Evolutionary conservation across 345 rosid species (phyloP).

Genomic region (Aquilaria malaccensis): DNA sequence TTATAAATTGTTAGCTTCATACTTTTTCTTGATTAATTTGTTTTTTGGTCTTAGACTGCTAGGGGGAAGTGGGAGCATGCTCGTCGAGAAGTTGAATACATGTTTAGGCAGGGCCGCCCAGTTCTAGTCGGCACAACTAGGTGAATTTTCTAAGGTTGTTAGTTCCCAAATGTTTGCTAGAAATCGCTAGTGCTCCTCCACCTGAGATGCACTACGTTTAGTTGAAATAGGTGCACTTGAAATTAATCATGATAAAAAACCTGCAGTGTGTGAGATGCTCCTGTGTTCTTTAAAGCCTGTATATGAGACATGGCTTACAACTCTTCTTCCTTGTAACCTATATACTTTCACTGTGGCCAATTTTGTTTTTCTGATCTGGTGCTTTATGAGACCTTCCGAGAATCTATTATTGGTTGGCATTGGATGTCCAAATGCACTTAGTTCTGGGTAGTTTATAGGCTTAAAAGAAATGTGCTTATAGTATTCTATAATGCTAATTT

Average conservation of each 20-base stretch:
- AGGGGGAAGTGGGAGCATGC: slow-evolving; percentile 90
- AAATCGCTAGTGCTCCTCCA: neutral
- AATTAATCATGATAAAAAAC: slow-evolving; percentile 5
- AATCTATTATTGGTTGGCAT: too few species aligned
- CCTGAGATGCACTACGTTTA: neutral
- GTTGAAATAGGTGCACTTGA: neutral
- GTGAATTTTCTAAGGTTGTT: slow-evolving; percentile 26
- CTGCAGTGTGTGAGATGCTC: slow-evolving; percentile 12
- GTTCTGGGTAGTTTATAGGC: too few species aligned
- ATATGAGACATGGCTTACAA: too few species aligned
- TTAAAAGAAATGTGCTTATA: too few species aligned
- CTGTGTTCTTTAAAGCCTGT: neutral
- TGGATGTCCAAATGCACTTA: too few species aligned
- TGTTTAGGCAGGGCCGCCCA: slow-evolving; percentile 92
- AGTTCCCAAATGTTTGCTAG: neutral
- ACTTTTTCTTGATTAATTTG: slow-evolving; percentile 11
- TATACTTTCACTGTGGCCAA: too few species aligned
- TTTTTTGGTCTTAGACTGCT: slow-evolving; percentile 52
- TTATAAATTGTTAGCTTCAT: neutral
- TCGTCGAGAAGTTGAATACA: slow-evolving; percentile 81
- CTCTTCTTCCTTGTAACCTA: too few species aligned
- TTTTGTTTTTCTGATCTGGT: too few species aligned
- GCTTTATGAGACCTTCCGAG: too few species aligned
- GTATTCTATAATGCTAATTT: too few species aligned
- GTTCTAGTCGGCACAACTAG: slow-evolving; percentile 98